A percentile compares a stretch with the other conserved stretches of the same genome.
phyloP scores from a whole-genome alignment of 495 filamentous ascomycete species.

The Umbilicaria muhlenbergii region DNA sequence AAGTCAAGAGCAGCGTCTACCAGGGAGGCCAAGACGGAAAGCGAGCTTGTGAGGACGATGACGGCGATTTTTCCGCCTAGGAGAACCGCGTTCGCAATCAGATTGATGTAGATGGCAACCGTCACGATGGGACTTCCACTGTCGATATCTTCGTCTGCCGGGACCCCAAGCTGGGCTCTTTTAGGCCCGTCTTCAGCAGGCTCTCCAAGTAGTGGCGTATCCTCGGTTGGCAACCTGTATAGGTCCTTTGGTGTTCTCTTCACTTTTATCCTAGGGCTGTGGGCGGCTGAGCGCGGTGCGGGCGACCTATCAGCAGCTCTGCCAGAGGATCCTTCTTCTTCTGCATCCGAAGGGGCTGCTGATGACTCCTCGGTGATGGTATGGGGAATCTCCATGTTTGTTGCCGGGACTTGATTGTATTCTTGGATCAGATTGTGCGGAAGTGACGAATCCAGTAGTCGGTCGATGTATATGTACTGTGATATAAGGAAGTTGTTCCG shows the following conservation, averaged over 20 bases:
- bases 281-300: conserved; percentile 6
- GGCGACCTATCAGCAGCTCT: conserved; percentile 10
- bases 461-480: conserved; percentile 82
- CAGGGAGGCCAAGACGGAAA: conserved; percentile 77
- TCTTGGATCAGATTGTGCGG: conserved; percentile 78
- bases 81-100: conserved; percentile 66
- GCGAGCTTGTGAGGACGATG: conserved; percentile 59
- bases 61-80: conserved; percentile 69
- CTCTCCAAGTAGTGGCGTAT: conserved; percentile 40
- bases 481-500: conserved; percentile 69
- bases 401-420: conserved; percentile 39
- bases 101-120: conserved; percentile 72
- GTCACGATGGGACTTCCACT: conserved; percentile 52
- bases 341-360: conserved; percentile 9
- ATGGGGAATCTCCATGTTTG: conserved; percentile 32
- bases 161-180: conserved; percentile 9
- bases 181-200: conserved; percentile 8
- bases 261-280: conserved; percentile 27
- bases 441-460: conserved; percentile 75
- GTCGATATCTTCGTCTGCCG: conserved; percentile 26
- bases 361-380: conserved; percentile 37
- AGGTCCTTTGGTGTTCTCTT: conserved; percentile 70
- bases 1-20: conserved; percentile 86
- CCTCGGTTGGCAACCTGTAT: conserved; percentile 60
- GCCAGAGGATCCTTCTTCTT: conserved; percentile 14